A percentile compares a stretch with the other conserved stretches of the same genome.
Conservation (phyloP, 2,329 filamentous ascomycete species). For the Penicillium brevicompactum region DNA sequence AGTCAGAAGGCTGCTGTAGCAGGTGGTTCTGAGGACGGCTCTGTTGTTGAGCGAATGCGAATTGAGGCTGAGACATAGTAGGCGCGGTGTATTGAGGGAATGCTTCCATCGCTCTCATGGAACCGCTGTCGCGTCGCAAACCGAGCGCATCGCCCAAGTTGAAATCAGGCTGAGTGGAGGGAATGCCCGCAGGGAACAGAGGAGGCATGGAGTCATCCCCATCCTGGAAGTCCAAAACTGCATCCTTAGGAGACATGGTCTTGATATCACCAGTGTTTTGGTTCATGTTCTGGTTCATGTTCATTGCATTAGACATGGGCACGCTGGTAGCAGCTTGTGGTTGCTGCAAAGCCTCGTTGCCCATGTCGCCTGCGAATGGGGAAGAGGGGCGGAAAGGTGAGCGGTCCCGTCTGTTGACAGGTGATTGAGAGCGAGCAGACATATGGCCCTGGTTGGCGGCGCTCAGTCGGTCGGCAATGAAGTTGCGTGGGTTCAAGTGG, state of each 20-base stretch:
- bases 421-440: constrained; percentile 62
- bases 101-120: constrained; percentile 46
- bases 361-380: constrained; percentile 57
- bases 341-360: constrained; percentile 33
- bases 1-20: constrained; percentile 55
- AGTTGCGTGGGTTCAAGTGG: constrained; percentile 54
- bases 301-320: constrained; percentile 35
- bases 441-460: constrained; percentile 76
- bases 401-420: constrained; percentile 62
- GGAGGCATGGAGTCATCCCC: constrained; percentile 66
- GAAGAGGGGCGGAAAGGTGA: constrained; percentile 81
- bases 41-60: constrained; percentile 43
- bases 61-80: constrained; percentile 53
- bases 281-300: constrained; percentile 24
- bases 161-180: constrained; percentile 59
- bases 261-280: constrained; percentile 55
- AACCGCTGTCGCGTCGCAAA: constrained; percentile 40
- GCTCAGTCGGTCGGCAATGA: constrained; percentile 76
- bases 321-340: constrained; percentile 47
- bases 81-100: constrained; percentile 45
- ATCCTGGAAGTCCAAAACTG: constrained; percentile 81
- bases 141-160: constrained; percentile 46
- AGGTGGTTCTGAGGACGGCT: constrained; percentile 34
- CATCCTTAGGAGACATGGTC: constrained; percentile 94
- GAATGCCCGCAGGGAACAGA: constrained; percentile 71